phyloP scores from a whole-genome alignment of 129 eudicot species.

The Centaurea solstitialis region DNA sequence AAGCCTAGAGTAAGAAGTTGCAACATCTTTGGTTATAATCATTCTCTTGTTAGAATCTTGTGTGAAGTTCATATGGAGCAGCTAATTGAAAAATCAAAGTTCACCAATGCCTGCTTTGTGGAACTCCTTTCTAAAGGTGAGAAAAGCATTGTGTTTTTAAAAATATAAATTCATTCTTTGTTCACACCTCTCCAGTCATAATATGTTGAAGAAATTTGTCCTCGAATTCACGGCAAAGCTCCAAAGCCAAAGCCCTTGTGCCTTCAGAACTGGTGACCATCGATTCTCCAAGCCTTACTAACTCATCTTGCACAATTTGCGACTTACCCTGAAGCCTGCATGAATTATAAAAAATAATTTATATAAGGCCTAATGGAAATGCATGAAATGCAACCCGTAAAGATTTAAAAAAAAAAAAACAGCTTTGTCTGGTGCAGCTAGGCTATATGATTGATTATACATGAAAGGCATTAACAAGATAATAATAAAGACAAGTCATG shows the following conservation, averaged over 20 bases:
- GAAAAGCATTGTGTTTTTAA: background rate
- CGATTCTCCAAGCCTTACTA: conserved; percentile 89
- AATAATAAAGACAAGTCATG: background rate
- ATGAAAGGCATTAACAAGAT: background rate
- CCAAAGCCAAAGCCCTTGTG: conserved; percentile 93
- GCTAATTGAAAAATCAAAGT: background rate
- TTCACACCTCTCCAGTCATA: conserved; percentile 91
- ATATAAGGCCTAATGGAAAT: background rate
- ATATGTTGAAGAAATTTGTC: conserved; percentile 95
- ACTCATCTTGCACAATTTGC: conserved; percentile 89
- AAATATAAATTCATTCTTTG: background rate
- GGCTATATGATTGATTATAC: conserved; percentile 2
- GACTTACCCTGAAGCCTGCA: conserved; percentile 98
- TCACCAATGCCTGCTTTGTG: background rate
- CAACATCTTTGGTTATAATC: conserved; percentile 1
- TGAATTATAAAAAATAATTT: background rate
- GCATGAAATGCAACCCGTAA: background rate
- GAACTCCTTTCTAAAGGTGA: background rate
- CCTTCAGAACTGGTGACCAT: conserved; percentile 97
- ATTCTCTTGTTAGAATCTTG: conserved; percentile 4
- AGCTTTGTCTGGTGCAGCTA: background rate
- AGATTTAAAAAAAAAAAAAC: background rate
- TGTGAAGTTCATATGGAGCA: background rate
- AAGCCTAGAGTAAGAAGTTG: background rate
- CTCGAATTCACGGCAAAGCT: conserved; percentile 99